A percentile compares a stretch with the other conserved stretches of the same genome.
phyloP scores from a whole-genome alignment of 352 stramenopile genomes.

The Aphanomyces cochlioides region DNA sequence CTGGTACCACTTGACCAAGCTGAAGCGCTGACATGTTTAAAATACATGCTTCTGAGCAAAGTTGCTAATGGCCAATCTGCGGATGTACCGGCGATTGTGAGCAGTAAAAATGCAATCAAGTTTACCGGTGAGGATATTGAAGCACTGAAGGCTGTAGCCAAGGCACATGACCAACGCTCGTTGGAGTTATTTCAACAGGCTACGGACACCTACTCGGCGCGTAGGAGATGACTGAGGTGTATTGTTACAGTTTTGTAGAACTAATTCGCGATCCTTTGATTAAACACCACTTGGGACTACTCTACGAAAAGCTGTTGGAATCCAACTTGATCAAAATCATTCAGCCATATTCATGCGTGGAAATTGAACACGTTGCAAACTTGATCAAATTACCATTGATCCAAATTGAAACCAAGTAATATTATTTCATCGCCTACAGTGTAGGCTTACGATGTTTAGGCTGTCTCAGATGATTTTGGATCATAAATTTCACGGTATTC shows the following conservation, averaged over 20 bases:
- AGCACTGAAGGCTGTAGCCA: slow-evolving; percentile 94
- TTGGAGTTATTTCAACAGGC: slow-evolving; percentile 85
- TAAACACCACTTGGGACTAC: slow-evolving; percentile 93
- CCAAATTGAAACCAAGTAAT: slow-evolving; percentile 82
- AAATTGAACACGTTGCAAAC: slow-evolving; percentile 95
- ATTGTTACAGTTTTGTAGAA: slow-evolving; percentile 59
- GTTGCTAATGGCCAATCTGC: slow-evolving; percentile 88
- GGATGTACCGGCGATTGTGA: slow-evolving; percentile 95
- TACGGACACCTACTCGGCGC: slow-evolving; percentile 84
- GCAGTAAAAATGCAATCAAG: slow-evolving; percentile 95
- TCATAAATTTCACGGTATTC: slow-evolving; percentile 97
- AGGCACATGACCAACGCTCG: slow-evolving; percentile 92
- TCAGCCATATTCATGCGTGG: slow-evolving; percentile 95
- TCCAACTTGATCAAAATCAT: slow-evolving; percentile 99
- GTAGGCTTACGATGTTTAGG: slow-evolving; percentile 49
- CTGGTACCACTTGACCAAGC: slow-evolving; percentile 90
- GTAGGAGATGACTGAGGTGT: slow-evolving; percentile 44
- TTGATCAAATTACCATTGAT: slow-evolving; percentile 94
- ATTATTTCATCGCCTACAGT: slow-evolving; percentile 9
- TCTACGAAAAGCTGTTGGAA: slow-evolving; percentile 98
- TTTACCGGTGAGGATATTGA: slow-evolving; percentile 95
- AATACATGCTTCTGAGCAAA: slow-evolving; percentile 99
- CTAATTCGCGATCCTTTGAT: slow-evolving; percentile 83
- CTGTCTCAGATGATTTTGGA: slow-evolving; percentile 99
- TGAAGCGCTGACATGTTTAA: slow-evolving; percentile 85